Conservation (phyloP, 2,329 filamentous ascomycete genomes). For the Hypoxylon sp. region DNA sequence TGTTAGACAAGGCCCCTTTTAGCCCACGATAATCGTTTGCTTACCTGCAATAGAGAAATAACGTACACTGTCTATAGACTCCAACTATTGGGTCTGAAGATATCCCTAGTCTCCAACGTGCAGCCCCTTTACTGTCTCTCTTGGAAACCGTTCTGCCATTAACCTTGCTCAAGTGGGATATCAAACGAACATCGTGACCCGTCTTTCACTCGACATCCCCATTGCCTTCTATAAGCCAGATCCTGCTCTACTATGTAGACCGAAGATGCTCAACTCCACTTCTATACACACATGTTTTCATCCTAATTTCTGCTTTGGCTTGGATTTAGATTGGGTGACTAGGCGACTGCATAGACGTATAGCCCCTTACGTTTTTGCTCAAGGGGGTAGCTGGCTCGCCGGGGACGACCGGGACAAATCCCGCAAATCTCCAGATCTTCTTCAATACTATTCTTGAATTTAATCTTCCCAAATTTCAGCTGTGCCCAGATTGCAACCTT, state of each 20-base stretch:
- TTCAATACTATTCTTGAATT: no score
- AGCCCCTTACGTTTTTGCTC: no score
- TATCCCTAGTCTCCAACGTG: background rate
- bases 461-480: constrained; percentile 2
- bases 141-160: background rate
- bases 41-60: background rate
- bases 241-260: background rate
- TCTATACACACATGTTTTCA: background rate
- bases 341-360: background rate
- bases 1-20: constrained; percentile 1
- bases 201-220: background rate
- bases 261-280: background rate
- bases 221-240: background rate
- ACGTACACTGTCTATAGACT: no score
- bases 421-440: no score
- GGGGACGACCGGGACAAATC: no score
- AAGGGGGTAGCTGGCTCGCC: no score
- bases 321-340: no score
- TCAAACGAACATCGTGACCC: background rate
- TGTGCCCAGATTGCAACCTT: constrained; percentile 4
- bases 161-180: background rate
- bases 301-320: background rate
- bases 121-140: background rate
- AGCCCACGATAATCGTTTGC: constrained; percentile 5
- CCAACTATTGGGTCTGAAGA: background rate